These are phyloP conservation scores for Citrus mangshanensis DNA, from an alignment of 345 rosid genomes.

Conservation along the genomic window DNA sequence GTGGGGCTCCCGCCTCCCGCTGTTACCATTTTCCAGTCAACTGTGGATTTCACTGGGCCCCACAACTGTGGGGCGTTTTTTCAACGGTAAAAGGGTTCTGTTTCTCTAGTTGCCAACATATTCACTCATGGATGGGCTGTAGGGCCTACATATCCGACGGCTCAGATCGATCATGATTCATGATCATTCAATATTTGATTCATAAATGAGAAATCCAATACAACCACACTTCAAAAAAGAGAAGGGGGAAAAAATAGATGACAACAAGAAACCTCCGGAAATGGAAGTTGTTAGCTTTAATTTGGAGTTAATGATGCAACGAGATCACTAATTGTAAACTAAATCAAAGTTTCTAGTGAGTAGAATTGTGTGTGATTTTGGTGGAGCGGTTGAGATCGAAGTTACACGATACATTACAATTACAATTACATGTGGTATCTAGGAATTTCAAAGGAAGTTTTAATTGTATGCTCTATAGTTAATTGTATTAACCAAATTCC, in stretches of 20 bases:
- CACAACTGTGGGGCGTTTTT: too few species aligned
- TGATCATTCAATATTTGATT: not conserved
- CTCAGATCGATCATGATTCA: not conserved
- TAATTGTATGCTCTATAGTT: too few species aligned
- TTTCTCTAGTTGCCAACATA: not conserved
- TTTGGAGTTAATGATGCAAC: not conserved
- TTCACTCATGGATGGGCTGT: not conserved
- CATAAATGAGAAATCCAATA: too few species aligned
- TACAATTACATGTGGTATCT: too few species aligned
- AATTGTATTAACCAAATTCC: too few species aligned
- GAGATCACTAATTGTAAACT: not conserved
- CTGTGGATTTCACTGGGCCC: not conserved
- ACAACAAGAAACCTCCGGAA: not conserved
- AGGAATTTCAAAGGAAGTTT: too few species aligned
- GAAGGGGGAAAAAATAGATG: too few species aligned
- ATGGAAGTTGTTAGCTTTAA: too few species aligned
- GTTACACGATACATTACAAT: not conserved
- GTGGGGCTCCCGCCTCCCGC: not conserved
- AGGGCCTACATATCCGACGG: not conserved
- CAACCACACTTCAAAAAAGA: too few species aligned
- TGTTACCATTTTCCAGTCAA: slow-evolving; percentile 8
- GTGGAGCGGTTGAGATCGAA: not conserved
- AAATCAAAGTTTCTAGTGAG: not conserved
- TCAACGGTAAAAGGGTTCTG: too few species aligned
- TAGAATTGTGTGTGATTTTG: not conserved